Conservation (phyloP, 345 rosid species). For the Salix udensis region DNA sequence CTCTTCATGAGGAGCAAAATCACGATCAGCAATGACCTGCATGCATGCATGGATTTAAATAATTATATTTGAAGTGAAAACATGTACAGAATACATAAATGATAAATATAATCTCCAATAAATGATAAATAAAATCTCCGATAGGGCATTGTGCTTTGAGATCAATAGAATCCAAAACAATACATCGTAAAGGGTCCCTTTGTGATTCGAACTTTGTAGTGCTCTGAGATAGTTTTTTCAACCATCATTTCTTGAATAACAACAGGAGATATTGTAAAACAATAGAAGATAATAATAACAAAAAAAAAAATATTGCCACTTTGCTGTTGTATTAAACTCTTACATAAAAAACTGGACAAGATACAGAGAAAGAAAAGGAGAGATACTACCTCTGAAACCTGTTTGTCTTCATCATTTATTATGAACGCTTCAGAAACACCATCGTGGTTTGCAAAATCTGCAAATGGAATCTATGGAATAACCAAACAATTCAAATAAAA, state of each 20-base stretch:
- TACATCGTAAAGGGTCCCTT: too few species aligned
- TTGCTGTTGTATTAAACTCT: not conserved
- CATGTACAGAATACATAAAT: not conserved
- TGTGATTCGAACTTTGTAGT: not conserved
- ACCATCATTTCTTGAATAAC: not conserved
- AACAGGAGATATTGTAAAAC: not conserved
- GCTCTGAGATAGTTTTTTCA: not conserved
- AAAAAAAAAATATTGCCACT: not conserved
- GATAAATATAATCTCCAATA: not conserved
- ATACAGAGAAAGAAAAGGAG: conserved; percentile 8
- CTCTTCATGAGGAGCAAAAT: conserved; percentile 76
- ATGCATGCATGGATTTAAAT: conserved; percentile 26
- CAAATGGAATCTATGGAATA: conserved; percentile 73
- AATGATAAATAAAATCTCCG: not conserved
- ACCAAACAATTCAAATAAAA: conserved; percentile 17
- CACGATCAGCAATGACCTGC: conserved; percentile 72
- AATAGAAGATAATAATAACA: not conserved
- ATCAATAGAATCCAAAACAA: not conserved
- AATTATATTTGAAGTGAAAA: not conserved
- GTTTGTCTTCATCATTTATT: conserved; percentile 53
- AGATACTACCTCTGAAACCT: conserved; percentile 61
- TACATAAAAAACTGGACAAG: not conserved
- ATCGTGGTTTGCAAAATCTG: conserved; percentile 86
- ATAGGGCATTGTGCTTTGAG: not conserved
- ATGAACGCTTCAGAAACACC: conserved; percentile 63